phyloP scores from a whole-genome alignment of 2,329 filamentous ascomycete genomes.

The Aurifilum marmelostoma region DNA sequence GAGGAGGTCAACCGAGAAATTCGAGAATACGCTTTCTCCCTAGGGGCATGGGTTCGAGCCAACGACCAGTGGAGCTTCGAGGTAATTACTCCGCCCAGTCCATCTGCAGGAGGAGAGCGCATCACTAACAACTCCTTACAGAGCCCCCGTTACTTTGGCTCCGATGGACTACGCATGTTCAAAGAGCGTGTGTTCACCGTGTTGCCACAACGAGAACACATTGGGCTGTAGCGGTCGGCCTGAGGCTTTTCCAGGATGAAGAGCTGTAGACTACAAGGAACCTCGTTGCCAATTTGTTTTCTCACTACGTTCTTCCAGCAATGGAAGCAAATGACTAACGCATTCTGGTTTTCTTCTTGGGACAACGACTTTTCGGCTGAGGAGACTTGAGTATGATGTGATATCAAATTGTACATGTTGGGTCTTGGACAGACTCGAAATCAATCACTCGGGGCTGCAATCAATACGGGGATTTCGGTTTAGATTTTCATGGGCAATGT shows the following conservation, averaged over 20 bases:
- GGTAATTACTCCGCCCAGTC: background rate
- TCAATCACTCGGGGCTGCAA: too few relatives aligned
- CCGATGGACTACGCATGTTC: background rate
- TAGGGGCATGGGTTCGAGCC: background rate
- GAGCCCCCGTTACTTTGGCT: background rate
- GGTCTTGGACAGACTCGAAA: background rate
- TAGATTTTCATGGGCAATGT: too few relatives aligned
- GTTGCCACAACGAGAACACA: background rate
- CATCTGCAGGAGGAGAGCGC: background rate
- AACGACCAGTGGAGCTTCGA: background rate
- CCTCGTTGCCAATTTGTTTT: too few relatives aligned
- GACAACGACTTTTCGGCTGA: too few relatives aligned
- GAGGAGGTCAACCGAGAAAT: background rate
- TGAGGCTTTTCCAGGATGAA: background rate
- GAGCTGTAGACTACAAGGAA: background rate
- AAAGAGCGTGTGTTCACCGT: background rate
- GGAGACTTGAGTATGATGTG: too few relatives aligned
- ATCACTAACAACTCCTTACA: background rate
- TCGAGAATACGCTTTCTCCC: background rate
- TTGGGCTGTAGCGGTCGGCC: background rate
- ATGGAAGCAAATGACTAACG: background rate
- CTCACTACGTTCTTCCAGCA: background rate
- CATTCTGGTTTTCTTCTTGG: background rate
- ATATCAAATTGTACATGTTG: background rate
- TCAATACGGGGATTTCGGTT: too few relatives aligned